phyloP scores from a whole-genome alignment of 768 basidiomycete genomes.

The Cantharellus cinnabarinus region DNA sequence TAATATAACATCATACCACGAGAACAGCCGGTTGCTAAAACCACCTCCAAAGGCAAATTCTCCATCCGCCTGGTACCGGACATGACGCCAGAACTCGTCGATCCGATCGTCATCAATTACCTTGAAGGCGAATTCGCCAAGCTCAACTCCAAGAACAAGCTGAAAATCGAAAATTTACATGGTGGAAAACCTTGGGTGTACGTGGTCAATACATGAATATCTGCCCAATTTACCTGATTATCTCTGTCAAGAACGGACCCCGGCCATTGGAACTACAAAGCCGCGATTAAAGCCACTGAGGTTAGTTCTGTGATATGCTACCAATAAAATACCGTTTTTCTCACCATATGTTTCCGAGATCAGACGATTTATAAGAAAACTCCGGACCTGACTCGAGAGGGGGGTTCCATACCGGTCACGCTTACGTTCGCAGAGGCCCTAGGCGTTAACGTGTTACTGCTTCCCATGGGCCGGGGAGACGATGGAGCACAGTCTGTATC shows the following conservation, averaged over 20 bases:
- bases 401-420: constrained; percentile 89
- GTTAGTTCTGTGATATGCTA: constrained; percentile 16
- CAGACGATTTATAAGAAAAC: constrained; percentile 42
- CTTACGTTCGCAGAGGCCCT: constrained; percentile 82
- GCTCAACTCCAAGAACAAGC: constrained; percentile 64
- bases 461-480: constrained; percentile 88
- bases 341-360: background rate
- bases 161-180: constrained; percentile 48
- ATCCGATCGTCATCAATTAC: constrained; percentile 49
- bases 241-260: constrained; percentile 26
- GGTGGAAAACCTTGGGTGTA: constrained; percentile 78
- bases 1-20: background rate
- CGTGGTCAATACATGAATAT: constrained; percentile 12
- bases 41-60: constrained; percentile 46
- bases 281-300: constrained; percentile 72
- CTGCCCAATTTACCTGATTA: background rate
- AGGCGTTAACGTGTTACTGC: constrained; percentile 58
- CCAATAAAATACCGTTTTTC: background rate
- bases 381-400: constrained; percentile 74
- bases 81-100: constrained; percentile 57
- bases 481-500: constrained; percentile 74
- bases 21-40: background rate
- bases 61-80: constrained; percentile 75
- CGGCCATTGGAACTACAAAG: constrained; percentile 85
- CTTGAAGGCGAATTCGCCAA: constrained; percentile 65